A percentile compares a stretch with the other conserved stretches of the same genome.
Evolutionary conservation across 257 asterid genomes (phyloP).

Genomic region (Marsdenia floribunda): DNA sequence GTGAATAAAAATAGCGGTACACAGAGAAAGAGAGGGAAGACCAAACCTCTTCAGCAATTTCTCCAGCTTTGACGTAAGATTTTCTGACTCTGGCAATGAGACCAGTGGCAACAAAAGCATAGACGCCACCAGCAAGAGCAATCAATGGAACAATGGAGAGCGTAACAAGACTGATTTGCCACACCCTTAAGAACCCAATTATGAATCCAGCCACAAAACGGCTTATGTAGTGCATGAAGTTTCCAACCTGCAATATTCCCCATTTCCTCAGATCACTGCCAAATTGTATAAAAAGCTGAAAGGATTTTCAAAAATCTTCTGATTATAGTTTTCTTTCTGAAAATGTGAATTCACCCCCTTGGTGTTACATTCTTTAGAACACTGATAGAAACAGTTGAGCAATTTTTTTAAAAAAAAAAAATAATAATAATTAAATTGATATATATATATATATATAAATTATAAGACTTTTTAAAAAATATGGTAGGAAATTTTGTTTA

Average conservation of each 20-base stretch:
- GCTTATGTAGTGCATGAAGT: conserved; percentile 82
- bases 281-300: too few species aligned
- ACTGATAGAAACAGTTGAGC: too few species aligned
- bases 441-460: too few species aligned
- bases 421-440: too few species aligned
- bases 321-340: neutral
- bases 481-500: too few species aligned
- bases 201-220: conserved; percentile 75
- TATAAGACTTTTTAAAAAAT: too few species aligned
- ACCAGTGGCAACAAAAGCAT: conserved; percentile 81
- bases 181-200: conserved; percentile 79
- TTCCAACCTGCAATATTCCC: conserved; percentile 59
- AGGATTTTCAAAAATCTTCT: neutral
- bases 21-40: neutral
- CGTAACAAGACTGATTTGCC: conserved; percentile 96
- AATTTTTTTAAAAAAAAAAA: too few species aligned
- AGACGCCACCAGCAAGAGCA: conserved; percentile 91
- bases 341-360: too few species aligned
- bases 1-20: neutral
- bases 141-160: conserved; percentile 88
- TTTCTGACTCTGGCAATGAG: conserved; percentile 80
- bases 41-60: conserved; percentile 89
- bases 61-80: conserved; percentile 88
- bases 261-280: neutral
- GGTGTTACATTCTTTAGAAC: too few species aligned